phyloP scores from a whole-genome alignment of 768 basidiomycete species.

The Tubosaeta brunneosetosa region DNA sequence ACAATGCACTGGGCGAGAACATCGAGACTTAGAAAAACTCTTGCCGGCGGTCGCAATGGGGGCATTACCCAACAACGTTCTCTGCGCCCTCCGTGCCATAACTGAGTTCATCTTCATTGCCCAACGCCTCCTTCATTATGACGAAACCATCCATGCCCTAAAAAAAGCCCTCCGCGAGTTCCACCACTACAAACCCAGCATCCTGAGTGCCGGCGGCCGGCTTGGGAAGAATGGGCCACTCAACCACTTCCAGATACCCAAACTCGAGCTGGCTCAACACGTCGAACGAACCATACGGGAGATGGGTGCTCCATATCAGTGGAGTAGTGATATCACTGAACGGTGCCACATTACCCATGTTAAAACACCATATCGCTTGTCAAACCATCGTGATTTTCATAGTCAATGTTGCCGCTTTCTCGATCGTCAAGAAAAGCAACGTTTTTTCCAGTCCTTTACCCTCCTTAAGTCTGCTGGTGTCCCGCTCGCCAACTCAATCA shows the following conservation, averaged over 20 bases:
- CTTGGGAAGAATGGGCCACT: slow-evolving; percentile 6
- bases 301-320: slow-evolving; percentile 25
- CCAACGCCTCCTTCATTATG: slow-evolving; percentile 18
- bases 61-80: slow-evolving; percentile 24
- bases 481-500: neutral
- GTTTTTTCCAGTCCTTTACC: slow-evolving; percentile 4
- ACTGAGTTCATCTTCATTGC: slow-evolving; percentile 37
- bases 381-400: slow-evolving; percentile 2
- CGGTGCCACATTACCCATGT: slow-evolving; percentile 7
- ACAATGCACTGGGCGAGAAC: slow-evolving; percentile 2
- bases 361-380: neutral
- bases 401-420: slow-evolving; percentile 1
- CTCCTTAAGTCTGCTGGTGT: neutral
- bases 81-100: slow-evolving; percentile 32
- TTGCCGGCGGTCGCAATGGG: neutral
- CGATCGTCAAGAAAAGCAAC: no score
- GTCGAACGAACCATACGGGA: slow-evolving; percentile 18
- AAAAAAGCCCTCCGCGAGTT: slow-evolving; percentile 2
- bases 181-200: slow-evolving; percentile 8
- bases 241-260: slow-evolving; percentile 5
- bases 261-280: slow-evolving; percentile 22
- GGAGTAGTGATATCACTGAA: slow-evolving; percentile 11
- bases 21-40: slow-evolving; percentile 6
- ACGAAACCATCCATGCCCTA: slow-evolving; percentile 3
- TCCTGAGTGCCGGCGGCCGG: neutral